These are phyloP conservation scores for Populus euphratica DNA, from an alignment of 345 rosid species.

Conservation along the genomic window DNA sequence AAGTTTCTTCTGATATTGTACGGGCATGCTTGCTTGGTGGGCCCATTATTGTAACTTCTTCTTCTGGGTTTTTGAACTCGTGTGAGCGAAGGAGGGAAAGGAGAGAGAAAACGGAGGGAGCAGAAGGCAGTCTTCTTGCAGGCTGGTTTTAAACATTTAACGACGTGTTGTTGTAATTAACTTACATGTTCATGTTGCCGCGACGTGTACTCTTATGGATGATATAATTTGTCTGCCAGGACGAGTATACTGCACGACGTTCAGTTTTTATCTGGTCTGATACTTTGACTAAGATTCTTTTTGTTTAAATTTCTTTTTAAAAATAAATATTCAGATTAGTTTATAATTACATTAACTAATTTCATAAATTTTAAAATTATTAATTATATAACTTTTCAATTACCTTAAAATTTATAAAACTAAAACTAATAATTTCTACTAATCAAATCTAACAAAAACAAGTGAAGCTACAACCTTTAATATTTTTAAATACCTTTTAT, in stretches of 20 bases:
- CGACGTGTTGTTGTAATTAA: background rate
- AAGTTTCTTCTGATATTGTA: slow-evolving; percentile 80
- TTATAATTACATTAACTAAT: no score
- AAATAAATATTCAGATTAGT: no score
- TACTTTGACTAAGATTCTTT: no score
- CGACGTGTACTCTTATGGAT: background rate
- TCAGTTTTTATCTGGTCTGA: background rate
- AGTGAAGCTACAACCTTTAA: no score
- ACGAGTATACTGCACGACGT: background rate
- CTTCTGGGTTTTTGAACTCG: background rate
- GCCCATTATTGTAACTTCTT: slow-evolving; percentile 33
- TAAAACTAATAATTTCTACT: no score
- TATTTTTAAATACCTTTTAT: no score
- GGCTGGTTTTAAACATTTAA: background rate
- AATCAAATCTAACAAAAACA: no score
- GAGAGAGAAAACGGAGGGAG: background rate
- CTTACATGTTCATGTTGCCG: background rate
- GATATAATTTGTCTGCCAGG: background rate
- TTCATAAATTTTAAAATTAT: no score
- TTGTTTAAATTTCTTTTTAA: no score
- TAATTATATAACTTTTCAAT: no score
- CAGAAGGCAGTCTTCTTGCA: background rate
- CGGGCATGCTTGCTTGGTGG: slow-evolving; percentile 44
- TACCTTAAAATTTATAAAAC: no score
- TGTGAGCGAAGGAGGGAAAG: background rate